Conservation (phyloP, 306 rosid genomes). For the Arachis hypogaea region DNA sequence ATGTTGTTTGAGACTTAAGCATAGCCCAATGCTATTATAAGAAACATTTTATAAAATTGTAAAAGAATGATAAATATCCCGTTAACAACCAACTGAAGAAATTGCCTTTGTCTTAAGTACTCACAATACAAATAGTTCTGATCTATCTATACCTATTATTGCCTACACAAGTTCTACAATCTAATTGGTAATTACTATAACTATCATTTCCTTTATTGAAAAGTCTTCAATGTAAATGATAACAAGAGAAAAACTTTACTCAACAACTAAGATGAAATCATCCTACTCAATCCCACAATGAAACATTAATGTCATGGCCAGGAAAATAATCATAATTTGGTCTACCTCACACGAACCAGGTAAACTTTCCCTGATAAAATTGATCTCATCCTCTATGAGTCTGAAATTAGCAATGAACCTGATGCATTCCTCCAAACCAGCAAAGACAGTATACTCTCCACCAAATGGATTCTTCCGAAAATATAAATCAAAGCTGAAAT, state of each 20-base stretch:
- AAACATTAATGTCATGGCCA: background rate
- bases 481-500: slow-evolving; percentile 91
- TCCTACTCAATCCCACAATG: background rate
- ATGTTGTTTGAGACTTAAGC: slow-evolving; percentile 22
- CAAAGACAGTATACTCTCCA: slow-evolving; percentile 93
- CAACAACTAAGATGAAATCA: slow-evolving; percentile 5
- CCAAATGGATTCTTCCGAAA: slow-evolving; percentile 98
- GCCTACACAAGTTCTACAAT: slow-evolving; percentile 9
- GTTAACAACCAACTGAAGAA: slow-evolving; percentile 9
- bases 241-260: slow-evolving; percentile 12
- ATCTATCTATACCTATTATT: slow-evolving; percentile 4
- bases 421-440: slow-evolving; percentile 96
- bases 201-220: slow-evolving; percentile 11
- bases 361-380: slow-evolving; percentile 66
- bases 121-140: background rate
- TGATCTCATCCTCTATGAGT: slow-evolving; percentile 76
- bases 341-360: slow-evolving; percentile 87
- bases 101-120: slow-evolving; percentile 4
- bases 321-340: background rate
- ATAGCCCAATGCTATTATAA: slow-evolving; percentile 3
- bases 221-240: slow-evolving; percentile 7
- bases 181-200: slow-evolving; percentile 15
- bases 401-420: slow-evolving; percentile 89
- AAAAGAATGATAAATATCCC: slow-evolving; percentile 30
- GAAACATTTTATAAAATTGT: background rate